phyloP scores from a whole-genome alignment of 2,329 filamentous ascomycete species.

The Talaromyces piceae region DNA sequence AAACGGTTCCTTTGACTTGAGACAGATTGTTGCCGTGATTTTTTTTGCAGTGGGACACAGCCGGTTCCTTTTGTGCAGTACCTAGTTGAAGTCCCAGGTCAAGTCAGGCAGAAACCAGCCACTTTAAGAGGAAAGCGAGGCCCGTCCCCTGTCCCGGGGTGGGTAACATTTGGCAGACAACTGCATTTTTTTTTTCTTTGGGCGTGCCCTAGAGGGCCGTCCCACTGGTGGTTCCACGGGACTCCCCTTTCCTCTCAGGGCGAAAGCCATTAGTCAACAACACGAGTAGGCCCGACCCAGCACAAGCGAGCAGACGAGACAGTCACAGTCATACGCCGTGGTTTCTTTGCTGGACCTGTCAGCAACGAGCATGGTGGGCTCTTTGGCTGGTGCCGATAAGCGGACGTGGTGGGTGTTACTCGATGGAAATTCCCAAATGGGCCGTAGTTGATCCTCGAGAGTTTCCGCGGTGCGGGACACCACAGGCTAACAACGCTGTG shows the following conservation, averaged over 20 bases:
- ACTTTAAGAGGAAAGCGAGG: not conserved
- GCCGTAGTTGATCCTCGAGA: not conserved
- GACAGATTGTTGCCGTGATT: not conserved
- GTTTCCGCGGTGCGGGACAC: not conserved
- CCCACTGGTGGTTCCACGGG: not conserved
- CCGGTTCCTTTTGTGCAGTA: too few relatives aligned
- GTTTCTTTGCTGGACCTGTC: not conserved
- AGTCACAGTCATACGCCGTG: too few relatives aligned
- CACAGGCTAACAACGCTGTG: not conserved
- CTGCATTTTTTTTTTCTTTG: not conserved
- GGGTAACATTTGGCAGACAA: not conserved
- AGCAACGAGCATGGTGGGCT: not conserved
- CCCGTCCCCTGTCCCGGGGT: not conserved
- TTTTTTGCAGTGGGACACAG: not conserved
- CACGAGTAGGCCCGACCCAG: too few relatives aligned
- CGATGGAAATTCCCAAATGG: slow-evolving; percentile 6
- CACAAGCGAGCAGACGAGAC: too few relatives aligned
- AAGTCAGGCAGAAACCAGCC: too few relatives aligned
- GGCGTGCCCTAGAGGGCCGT: not conserved
- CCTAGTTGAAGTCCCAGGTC: too few relatives aligned
- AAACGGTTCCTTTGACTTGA: too few relatives aligned
- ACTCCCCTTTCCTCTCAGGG: not conserved
- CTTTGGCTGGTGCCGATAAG: slow-evolving; percentile 2
- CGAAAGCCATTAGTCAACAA: not conserved
- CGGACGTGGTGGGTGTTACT: slow-evolving; percentile 3